Evolutionary conservation across 2,329 filamentous ascomycete genomes (phyloP), one percentile per base, ranked within the genome.

Genomic region (Ascochyta pisi): DNA sequence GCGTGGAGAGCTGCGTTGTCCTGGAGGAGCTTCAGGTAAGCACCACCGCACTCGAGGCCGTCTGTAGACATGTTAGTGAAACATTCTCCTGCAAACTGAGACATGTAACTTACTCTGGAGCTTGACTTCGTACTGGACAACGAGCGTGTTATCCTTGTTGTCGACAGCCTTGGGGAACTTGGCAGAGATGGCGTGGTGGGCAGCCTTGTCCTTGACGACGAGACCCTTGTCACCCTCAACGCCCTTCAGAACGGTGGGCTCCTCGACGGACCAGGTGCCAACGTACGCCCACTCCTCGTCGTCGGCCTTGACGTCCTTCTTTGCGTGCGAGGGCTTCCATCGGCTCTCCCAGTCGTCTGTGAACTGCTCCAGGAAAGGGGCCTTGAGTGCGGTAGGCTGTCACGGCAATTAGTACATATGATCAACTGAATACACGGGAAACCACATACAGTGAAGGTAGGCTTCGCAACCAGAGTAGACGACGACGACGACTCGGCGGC

Each of bases 101-200:
- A 35, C n/a, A n/a, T 19, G 29, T 38, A 22, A 84, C 90, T 80
- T 84, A 96, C 91, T 92, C 82, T 99, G 95, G 65, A 97, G 90
- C 87, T 99, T 99, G 76, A 98, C 95, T 79, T 99, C 95, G 77
- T 99, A 99, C 81, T 99, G 95, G 50, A 99, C 92, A 67, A 99
- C 95, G 47, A 99, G 86, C 57, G 92, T 90, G 84, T 99, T 96
- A 81, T 86, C 92, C 87, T 94, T 98, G 86, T 96, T 95, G 81
- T 97, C 90, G 74, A 99, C 90, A 81, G 91, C 89, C 85, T 96
- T 92, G 77, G 90, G 88, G 83, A 99, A 98, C 81, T 98, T 98
- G 82, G 95, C 92, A 45, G 95, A 99, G 79, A 99, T 99, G 83
- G 95, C 95, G 81, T 99, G 95, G 82, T 99, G 95, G 70, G 95